These are phyloP conservation scores for Ophiostoma quercus DNA, from an alignment of 2,329 filamentous ascomycete species.

Conservation along the genomic window DNA sequence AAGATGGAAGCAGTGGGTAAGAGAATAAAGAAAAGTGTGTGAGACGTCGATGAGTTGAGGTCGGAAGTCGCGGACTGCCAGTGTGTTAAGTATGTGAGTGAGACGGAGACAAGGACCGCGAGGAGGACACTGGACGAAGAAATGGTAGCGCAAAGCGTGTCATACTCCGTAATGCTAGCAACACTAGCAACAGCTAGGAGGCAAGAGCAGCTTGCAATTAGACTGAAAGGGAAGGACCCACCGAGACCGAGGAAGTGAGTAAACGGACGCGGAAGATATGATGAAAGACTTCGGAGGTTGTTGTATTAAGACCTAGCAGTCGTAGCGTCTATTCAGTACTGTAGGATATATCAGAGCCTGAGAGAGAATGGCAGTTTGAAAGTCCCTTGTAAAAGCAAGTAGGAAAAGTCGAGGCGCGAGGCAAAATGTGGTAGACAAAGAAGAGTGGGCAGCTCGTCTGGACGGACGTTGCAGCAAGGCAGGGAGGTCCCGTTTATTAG, in stretches of 20 bases:
- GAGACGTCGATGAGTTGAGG: neutral
- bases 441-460: conserved; percentile 6
- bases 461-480: conserved; percentile 17
- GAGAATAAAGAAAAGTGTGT: neutral
- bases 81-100: neutral
- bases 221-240: conserved; percentile 11
- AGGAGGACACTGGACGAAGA: neutral
- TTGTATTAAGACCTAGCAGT: neutral
- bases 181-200: neutral
- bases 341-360: too few relatives aligned
- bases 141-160: neutral
- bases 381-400: neutral
- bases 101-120: neutral
- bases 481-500: conserved; percentile 3
- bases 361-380: neutral
- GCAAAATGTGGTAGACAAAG: neutral
- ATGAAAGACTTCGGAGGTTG: conserved; percentile 10
- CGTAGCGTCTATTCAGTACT: neutral
- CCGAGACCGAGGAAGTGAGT: neutral
- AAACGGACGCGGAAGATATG: conserved; percentile 7
- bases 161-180: neutral
- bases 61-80: conserved; percentile 12
- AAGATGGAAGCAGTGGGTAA: neutral
- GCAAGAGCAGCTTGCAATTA: conserved; percentile 8
- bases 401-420: neutral